These are phyloP conservation scores for Lasiosphaeria ovina DNA, from an alignment of 495 filamentous ascomycete genomes.

Conservation along the genomic window DNA sequence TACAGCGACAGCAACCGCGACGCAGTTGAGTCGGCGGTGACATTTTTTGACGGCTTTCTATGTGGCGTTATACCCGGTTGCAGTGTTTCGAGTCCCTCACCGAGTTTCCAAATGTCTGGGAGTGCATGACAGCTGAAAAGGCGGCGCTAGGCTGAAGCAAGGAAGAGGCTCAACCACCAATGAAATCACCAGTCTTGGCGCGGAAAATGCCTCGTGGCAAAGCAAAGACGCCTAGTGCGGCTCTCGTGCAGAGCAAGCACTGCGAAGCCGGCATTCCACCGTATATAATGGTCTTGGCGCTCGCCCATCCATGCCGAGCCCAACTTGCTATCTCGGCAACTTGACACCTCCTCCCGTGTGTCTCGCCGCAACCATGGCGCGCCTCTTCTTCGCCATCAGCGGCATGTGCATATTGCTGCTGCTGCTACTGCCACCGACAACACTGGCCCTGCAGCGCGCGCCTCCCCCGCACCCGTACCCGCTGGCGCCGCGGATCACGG, in stretches of 20 bases:
- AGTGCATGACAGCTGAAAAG: neutral
- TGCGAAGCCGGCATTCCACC: too few relatives aligned
- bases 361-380: neutral
- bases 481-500: neutral
- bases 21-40: too few relatives aligned
- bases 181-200: neutral
- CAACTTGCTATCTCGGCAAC: neutral
- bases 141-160: neutral
- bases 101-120: too few relatives aligned
- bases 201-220: neutral
- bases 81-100: too few relatives aligned
- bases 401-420: neutral
- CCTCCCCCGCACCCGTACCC: neutral
- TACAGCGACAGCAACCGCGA: too few relatives aligned
- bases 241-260: neutral
- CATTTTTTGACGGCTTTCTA: too few relatives aligned
- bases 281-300: too few relatives aligned
- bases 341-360: neutral
- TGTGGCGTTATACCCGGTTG: too few relatives aligned
- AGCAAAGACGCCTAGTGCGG: neutral
- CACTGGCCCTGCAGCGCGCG: too few relatives aligned
- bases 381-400: neutral
- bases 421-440: too few relatives aligned
- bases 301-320: too few relatives aligned
- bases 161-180: neutral